These are phyloP conservation scores for Termitomyces sp. DNA, from an alignment of 768 basidiomycete genomes.

Conservation along the genomic window DNA sequence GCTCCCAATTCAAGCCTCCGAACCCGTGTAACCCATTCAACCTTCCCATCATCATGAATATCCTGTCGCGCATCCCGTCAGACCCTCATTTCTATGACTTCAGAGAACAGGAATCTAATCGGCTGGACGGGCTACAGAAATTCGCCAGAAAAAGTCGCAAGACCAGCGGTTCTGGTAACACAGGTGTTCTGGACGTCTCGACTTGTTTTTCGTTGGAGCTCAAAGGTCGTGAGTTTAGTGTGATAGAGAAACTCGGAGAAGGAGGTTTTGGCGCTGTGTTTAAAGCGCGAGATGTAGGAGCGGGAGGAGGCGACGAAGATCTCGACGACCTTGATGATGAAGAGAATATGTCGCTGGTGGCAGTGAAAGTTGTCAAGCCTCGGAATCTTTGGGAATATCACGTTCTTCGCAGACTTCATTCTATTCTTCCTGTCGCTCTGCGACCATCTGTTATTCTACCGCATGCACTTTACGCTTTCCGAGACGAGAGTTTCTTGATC, in stretches of 20 bases:
- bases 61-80: conserved; percentile 59
- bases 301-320: conserved; percentile 44
- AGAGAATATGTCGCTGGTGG: conserved; percentile 56
- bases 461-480: conserved; percentile 75
- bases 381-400: conserved; percentile 91
- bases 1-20: conserved; percentile 63
- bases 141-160: conserved; percentile 52
- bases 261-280: conserved; percentile 98
- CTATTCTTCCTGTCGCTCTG: conserved; percentile 51
- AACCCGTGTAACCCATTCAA: conserved; percentile 92
- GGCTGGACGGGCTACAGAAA: conserved; percentile 69
- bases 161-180: conserved; percentile 31
- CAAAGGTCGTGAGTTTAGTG: conserved; percentile 59
- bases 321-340: conserved; percentile 51
- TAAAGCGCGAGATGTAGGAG: conserved; percentile 60
- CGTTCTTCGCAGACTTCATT: conserved; percentile 73
- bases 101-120: conserved; percentile 44
- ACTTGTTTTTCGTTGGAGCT: conserved; percentile 52
- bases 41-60: conserved; percentile 49
- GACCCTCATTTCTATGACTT: conserved; percentile 63
- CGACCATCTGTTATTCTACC: conserved; percentile 71
- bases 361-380: conserved; percentile 90
- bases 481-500: conserved; percentile 86
- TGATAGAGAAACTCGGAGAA: conserved; percentile 89
- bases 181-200: conserved; percentile 29